phyloP scores from a whole-genome alignment of 2,329 filamentous ascomycete genomes.

The Lachnellula cervina region DNA sequence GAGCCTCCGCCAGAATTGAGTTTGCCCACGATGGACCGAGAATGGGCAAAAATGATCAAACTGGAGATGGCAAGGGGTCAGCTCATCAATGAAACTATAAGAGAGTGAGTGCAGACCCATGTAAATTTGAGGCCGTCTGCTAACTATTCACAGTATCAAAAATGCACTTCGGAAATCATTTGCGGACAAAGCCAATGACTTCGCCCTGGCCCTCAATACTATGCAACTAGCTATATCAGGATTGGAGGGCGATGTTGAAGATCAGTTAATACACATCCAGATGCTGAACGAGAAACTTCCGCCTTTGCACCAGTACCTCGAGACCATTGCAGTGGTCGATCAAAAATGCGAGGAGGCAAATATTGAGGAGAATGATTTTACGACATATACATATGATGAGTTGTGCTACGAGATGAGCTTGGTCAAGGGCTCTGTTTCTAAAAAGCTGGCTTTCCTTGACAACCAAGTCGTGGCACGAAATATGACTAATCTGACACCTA shows the following conservation, averaged over 20 bases:
- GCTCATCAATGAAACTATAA: slow-evolving; percentile 94
- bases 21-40: slow-evolving; percentile 73
- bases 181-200: slow-evolving; percentile 97
- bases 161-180: slow-evolving; percentile 88
- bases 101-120: slow-evolving; percentile 60
- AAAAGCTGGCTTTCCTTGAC: slow-evolving; percentile 93
- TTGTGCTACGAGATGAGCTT: slow-evolving; percentile 88
- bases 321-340: slow-evolving; percentile 80
- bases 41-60: slow-evolving; percentile 75
- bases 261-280: slow-evolving; percentile 83
- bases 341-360: slow-evolving; percentile 91
- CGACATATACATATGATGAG: slow-evolving; percentile 98
- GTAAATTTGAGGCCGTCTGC: slow-evolving; percentile 11
- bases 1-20: slow-evolving; percentile 81
- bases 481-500: slow-evolving; percentile 98
- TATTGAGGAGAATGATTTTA: slow-evolving; percentile 99
- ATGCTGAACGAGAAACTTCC: slow-evolving; percentile 79
- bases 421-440: slow-evolving; percentile 86
- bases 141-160: slow-evolving; percentile 65
- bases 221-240: slow-evolving; percentile 92
- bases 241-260: slow-evolving; percentile 94
- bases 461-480: slow-evolving; percentile 97
- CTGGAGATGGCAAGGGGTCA: slow-evolving; percentile 86
- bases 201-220: slow-evolving; percentile 90
- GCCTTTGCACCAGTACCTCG: slow-evolving; percentile 85